Conservation (phyloP, 805 yeast species). For the Spathaspora hagerdaliae region DNA sequence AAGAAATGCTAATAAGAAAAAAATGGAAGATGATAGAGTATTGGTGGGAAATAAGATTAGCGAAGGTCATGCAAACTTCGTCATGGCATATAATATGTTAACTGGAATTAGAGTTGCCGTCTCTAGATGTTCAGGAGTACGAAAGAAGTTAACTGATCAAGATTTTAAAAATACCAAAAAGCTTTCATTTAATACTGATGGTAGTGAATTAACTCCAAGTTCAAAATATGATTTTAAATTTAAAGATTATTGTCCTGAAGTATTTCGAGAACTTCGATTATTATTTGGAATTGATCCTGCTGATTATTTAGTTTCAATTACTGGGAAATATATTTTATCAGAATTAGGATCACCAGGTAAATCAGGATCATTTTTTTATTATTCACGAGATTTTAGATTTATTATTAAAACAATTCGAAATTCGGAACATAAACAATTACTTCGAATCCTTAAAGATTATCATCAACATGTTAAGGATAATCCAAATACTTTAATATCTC, state of each 20-base stretch:
- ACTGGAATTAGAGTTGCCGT: constrained; percentile 96
- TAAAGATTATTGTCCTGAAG: constrained; percentile 94
- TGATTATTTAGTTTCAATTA: constrained; percentile 86
- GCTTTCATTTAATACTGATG: constrained; percentile 80
- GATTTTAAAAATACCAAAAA: constrained; percentile 76
- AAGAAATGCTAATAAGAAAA: constrained; percentile 29
- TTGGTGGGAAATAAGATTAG: constrained; percentile 76
- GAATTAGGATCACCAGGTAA: constrained; percentile 96
- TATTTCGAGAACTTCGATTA: constrained; percentile 78
- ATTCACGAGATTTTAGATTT: constrained; percentile 87
- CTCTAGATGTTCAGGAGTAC: constrained; percentile 82
- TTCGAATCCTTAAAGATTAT: constrained; percentile 71
- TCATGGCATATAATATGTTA: constrained; percentile 94
- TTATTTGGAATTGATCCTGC: constrained; percentile 91
- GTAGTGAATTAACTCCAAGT: constrained; percentile 87
- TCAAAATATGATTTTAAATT: constrained; percentile 94
- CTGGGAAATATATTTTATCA: constrained; percentile 87
- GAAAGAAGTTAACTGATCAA: constrained; percentile 62
- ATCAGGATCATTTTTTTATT: constrained; percentile 94
- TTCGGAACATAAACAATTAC: constrained; percentile 81
- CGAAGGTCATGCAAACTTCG: constrained; percentile 92
- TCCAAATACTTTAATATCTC: constrained; percentile 89
- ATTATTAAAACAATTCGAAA: constrained; percentile 96
- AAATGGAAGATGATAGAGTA: constrained; percentile 53
- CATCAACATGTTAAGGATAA: constrained; percentile 74